phyloP scores from a whole-genome alignment of 2,329 filamentous ascomycete genomes.

The Aspergillus uvarum region DNA sequence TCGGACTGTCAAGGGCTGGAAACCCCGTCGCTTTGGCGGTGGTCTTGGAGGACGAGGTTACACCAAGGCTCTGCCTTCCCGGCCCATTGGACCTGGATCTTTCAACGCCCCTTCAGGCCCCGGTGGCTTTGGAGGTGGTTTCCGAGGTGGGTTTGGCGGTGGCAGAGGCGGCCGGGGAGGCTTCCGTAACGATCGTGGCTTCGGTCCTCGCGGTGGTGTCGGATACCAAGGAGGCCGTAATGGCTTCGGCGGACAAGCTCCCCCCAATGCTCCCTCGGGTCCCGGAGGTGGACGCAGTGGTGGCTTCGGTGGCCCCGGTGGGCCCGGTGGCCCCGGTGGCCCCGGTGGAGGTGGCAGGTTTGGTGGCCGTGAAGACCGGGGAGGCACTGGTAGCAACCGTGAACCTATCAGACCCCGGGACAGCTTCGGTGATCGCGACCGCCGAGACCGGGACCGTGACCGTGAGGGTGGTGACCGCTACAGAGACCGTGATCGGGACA shows the following conservation, averaged over 20 bases:
- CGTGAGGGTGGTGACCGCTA: conserved; percentile 57
- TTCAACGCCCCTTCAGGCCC: conserved; percentile 57
- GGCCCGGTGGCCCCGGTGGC: conserved; percentile 50
- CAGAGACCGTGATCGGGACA: conserved; percentile 58
- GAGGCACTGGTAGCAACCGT: conserved; percentile 73
- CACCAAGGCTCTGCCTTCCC: conserved; percentile 73
- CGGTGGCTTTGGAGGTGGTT: conserved; percentile 57
- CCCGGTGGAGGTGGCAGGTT: conserved; percentile 42
- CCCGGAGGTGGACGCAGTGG: conserved; percentile 56
- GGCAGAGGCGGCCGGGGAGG: conserved; percentile 53
- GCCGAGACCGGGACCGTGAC: conserved; percentile 45
- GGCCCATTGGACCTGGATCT: conserved; percentile 65
- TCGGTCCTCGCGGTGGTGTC: conserved; percentile 51
- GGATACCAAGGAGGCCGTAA: conserved; percentile 60
- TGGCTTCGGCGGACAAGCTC: conserved; percentile 49
- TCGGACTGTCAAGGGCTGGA: conserved; percentile 90
- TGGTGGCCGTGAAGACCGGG: conserved; percentile 56
- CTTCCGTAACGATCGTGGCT: conserved; percentile 54
- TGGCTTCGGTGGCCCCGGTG: conserved; percentile 48
- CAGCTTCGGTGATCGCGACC: conserved; percentile 52
- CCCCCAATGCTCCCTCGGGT: conserved; percentile 53
- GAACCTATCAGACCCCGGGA: conserved; percentile 74
- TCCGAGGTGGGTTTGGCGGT: conserved; percentile 55
- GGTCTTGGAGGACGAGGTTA: conserved; percentile 91
- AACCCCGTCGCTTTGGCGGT: conserved; percentile 84